Conservation (phyloP, 495 filamentous ascomycete genomes). For the Penicillium paxilli region DNA sequence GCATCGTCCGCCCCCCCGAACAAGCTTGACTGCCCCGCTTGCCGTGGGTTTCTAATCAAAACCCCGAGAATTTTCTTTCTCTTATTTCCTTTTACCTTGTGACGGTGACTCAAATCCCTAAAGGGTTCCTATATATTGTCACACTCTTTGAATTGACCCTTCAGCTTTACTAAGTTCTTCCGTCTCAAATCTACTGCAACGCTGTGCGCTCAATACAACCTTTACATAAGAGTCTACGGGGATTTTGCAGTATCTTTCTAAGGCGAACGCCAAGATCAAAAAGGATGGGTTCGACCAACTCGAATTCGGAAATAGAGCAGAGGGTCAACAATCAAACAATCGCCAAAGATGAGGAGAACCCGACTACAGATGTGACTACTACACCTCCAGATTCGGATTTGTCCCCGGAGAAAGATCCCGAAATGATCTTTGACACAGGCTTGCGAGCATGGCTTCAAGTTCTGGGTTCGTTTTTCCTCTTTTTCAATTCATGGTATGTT, state of each 20-base stretch:
- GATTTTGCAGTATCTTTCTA: not conserved
- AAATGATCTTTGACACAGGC: constrained; percentile 40
- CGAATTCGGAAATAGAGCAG: constrained; percentile 29
- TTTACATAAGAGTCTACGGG: too few species aligned
- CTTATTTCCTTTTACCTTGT: not conserved
- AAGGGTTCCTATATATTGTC: not conserved
- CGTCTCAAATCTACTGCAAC: too few species aligned
- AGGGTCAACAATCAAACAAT: constrained; percentile 16
- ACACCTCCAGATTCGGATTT: constrained; percentile 5
- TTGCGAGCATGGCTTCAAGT: constrained; percentile 54
- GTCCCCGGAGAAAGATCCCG: constrained; percentile 26
- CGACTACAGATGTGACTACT: constrained; percentile 3
- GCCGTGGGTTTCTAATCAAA: constrained; percentile 24
- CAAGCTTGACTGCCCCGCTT: constrained; percentile 15
- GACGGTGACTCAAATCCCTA: not conserved
- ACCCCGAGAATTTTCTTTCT: constrained; percentile 7
- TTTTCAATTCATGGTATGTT: constrained; percentile 60
- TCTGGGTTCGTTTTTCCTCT: constrained; percentile 53
- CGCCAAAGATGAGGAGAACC: constrained; percentile 19
- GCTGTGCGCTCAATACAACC: too few species aligned
- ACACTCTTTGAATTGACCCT: not conserved
- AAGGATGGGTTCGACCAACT: constrained; percentile 26
- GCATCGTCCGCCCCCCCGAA: constrained; percentile 15
- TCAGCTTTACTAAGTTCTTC: not conserved
- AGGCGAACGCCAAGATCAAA: not conserved